A percentile compares a stretch with the other conserved stretches of the same genome.
phyloP scores from a whole-genome alignment of 768 basidiomycete genomes.

The Kwoniella shandongensis region DNA sequence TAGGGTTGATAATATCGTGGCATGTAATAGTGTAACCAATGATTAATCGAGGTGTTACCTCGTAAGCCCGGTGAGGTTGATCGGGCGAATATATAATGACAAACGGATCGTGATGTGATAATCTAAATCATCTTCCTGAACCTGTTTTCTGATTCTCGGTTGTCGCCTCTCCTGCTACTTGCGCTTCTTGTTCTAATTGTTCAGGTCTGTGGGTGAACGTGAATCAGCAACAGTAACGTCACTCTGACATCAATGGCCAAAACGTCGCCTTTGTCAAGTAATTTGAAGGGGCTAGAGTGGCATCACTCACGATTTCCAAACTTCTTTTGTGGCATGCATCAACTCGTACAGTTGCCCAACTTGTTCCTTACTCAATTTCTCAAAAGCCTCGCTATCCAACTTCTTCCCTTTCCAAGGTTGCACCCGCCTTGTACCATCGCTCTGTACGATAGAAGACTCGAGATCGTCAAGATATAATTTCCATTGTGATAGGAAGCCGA shows the following conservation, averaged over 20 bases:
- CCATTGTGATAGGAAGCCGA: slow-evolving; percentile 95
- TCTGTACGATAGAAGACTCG: slow-evolving; percentile 54
- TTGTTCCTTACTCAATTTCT: slow-evolving; percentile 70
- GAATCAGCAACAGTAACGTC: background rate
- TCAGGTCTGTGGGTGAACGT: slow-evolving; percentile 17
- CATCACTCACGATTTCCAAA: slow-evolving; percentile 68
- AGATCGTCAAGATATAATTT: slow-evolving; percentile 79
- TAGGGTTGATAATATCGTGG: too few relatives aligned
- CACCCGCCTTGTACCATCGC: slow-evolving; percentile 15
- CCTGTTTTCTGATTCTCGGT: too few relatives aligned
- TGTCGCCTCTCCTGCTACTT: slow-evolving; percentile 7
- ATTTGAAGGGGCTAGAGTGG: too few relatives aligned
- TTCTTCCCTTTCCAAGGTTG: slow-evolving; percentile 41
- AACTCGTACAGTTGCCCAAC: slow-evolving; percentile 91
- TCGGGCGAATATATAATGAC: background rate
- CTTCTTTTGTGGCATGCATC: slow-evolving; percentile 83
- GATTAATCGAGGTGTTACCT: too few relatives aligned
- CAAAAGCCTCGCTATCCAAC: slow-evolving; percentile 50
- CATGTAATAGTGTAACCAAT: too few relatives aligned
- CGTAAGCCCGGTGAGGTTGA: too few relatives aligned
- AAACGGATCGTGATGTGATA: background rate
- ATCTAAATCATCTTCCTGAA: background rate
- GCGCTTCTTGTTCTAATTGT: slow-evolving; percentile 28
- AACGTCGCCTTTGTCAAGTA: too few relatives aligned
- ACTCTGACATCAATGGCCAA: background rate